Evolutionary conservation across 176 grass and related monocot genomes (phyloP), one percentile per base, ranked within the genome.

Genomic region (Guadua angustifolia): DNA sequence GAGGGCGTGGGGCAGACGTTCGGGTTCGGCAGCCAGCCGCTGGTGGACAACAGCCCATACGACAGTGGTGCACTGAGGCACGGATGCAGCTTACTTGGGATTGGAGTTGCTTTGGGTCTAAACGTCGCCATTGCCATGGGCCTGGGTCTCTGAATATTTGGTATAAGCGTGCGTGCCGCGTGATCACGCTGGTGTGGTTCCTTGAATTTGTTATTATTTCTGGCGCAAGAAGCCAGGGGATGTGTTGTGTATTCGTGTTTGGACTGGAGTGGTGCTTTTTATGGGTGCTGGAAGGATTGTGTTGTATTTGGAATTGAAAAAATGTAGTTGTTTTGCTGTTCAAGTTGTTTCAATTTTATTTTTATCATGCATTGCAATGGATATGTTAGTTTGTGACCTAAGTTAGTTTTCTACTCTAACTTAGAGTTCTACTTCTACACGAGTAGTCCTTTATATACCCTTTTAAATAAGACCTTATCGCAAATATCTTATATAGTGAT

Each of bases 31-130:
- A 64, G 53, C 38, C 90, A 93, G 85, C 91, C 95, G 8, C 81
- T 98, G 86, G 90, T 93, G 83, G 95, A 98, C 81, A 95, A 95
- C 77, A 95, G 88, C 58, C 95, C 95, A 18, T 95, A 95, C 36
- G 95, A 98, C 47, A 95, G 95, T 32, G 87, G 93, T 6, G 85
- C 87, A 19, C 38, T 0, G 33, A 82, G 53, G 53, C 29, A 11
- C 17, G 69, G 43, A 16, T 83, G 42, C 74, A 69, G 84, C 84
- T 66, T 83, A 5, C 42, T 59, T 7, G 66, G 32, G 47, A 22
- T 42, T 15, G 80, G 67, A 11, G 42, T 87, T 52, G 69, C 60
- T 60, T 3, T 83, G 69, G 17, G 69, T 12, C 69, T 90, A 22
- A 69, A 4, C 79, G 14, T 80, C 0, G 74, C 69, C 24, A 6